Percentiles rank a stretch among this genome's conserved stretches.
phyloP scores from a whole-genome alignment of 306 rosid genomes.

The Fragaria ananassa region DNA sequence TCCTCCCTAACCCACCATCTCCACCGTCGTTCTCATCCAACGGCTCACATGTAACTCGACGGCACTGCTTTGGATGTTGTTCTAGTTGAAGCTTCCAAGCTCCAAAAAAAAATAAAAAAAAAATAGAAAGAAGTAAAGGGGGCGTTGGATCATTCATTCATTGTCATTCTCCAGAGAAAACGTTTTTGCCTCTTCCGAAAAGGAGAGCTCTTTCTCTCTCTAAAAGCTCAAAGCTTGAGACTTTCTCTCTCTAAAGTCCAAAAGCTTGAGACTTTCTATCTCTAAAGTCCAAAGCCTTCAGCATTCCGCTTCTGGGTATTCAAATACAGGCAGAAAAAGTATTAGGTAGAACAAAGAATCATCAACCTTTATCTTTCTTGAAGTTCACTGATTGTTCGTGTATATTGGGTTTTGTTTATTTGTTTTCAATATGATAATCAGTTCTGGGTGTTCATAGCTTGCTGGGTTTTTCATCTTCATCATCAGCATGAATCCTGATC shows the following conservation, averaged over 20 bases:
- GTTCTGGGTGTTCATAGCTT: background rate
- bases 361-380: background rate
- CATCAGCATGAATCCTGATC: background rate
- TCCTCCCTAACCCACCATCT: slow-evolving; percentile 37
- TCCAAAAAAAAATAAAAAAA: background rate
- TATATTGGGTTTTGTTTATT: background rate
- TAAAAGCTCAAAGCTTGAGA: background rate
- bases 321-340: slow-evolving; percentile 23
- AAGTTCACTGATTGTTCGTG: background rate
- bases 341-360: slow-evolving; percentile 37
- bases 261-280: slow-evolving; percentile 12
- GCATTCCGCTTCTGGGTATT: slow-evolving; percentile 21
- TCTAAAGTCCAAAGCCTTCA: slow-evolving; percentile 1
- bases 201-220: slow-evolving; percentile 17
- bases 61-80: slow-evolving; percentile 40
- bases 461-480: background rate
- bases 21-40: slow-evolving; percentile 24
- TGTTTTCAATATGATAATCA: background rate
- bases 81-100: slow-evolving; percentile 19
- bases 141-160: slow-evolving; percentile 43
- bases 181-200: slow-evolving; percentile 29
- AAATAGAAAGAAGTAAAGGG: slow-evolving; percentile 1
- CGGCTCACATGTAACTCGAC: slow-evolving; percentile 38
- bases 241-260: slow-evolving; percentile 19
- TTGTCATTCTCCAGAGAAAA: background rate